Base-by-base conservation (phyloP, 768 basidiomycete species). In the Galerina marginata region DNA sequence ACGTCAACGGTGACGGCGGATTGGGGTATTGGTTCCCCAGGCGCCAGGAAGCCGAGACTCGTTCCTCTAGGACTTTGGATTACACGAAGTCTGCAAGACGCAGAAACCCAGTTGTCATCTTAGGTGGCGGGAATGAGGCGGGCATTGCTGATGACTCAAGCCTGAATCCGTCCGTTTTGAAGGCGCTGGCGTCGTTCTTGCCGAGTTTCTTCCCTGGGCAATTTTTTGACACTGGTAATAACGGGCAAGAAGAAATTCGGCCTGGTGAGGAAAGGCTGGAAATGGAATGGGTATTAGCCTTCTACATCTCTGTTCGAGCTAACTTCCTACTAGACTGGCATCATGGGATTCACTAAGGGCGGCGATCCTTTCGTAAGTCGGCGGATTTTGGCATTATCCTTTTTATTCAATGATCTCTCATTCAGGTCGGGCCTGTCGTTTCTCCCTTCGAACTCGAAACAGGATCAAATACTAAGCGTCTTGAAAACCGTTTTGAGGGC, bases 11-110 rank as follows among this genome's bases (percentile, higher is more conserved):
- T 57, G 78, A 76, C 68, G 76, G 83, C 62, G 85, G 83, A 0
- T 82, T 76, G 66, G 89, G 92, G 65, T 95, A 94, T 69, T 93
- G 91, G 90, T 93, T 95, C 69, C 88, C 91, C n/a, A 81, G 92
- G 11, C 66, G 63, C 16, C 71, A 71, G 50, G 62, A 61, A 4
- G 53, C 58, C 4, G 40, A 54, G 23, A 2, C 11, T 33, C 29
- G 7, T 33, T 33, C 25, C 11, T 29, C 39, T 40, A 20, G 12
- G 26, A 33, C 29, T 33, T 7, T 33, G 29, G 29, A 53, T 37
- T 0, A 42, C 25, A 15, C 23, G 7, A 25, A 12, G 9, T 29
- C 56, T 11, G 16, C 10, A 40, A n/a, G 2, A 15, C 14, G 26
- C 25, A 42, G 40, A 5, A 52, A 46, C 12, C 58, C 58, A 25